Evolutionary conservation across 2,329 filamentous ascomycete species (phyloP).

Genomic region (Epichloe sibirici): DNA sequence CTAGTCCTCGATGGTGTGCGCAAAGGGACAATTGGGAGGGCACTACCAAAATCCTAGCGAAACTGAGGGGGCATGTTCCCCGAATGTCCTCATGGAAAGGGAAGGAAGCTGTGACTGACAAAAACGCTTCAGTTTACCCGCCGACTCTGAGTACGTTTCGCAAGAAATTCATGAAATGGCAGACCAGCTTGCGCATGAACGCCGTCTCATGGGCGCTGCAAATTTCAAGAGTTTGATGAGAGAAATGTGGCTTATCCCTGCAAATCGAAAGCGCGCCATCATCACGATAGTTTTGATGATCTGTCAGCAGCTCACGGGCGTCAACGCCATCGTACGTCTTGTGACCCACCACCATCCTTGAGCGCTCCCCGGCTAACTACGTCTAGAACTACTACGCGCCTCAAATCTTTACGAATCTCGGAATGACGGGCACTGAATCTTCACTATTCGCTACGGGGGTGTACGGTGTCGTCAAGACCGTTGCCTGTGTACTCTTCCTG

Average conservation of each 20-base stretch:
- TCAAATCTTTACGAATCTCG: slow-evolving; percentile 54
- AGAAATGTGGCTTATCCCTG: slow-evolving; percentile 49
- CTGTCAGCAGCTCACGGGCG: slow-evolving; percentile 64
- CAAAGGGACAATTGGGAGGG: slow-evolving; percentile 56
- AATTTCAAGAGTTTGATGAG: slow-evolving; percentile 44
- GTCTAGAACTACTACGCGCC: slow-evolving; percentile 53
- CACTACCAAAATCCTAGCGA: slow-evolving; percentile 41
- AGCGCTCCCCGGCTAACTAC: background rate
- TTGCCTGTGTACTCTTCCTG: slow-evolving; percentile 51
- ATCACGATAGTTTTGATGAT: slow-evolving; percentile 50
- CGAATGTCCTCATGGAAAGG: background rate
- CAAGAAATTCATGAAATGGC: slow-evolving; percentile 50
- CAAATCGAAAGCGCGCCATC: slow-evolving; percentile 51
- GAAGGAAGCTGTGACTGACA: background rate
- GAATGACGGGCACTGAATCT: slow-evolving; percentile 41
- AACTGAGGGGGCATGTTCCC: slow-evolving; percentile 27
- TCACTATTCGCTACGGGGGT: slow-evolving; percentile 62
- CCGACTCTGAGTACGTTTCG: slow-evolving; percentile 41
- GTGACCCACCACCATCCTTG: no score
- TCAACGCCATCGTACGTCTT: slow-evolving; percentile 32
- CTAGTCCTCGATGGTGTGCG: slow-evolving; percentile 54
- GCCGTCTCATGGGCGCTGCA: slow-evolving; percentile 40
- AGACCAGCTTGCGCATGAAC: slow-evolving; percentile 49
- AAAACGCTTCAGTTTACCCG: slow-evolving; percentile 29
- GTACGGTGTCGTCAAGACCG: slow-evolving; percentile 61